These are phyloP conservation scores for Paragyromitra xinjiangensis DNA, from an alignment of 495 filamentous ascomycete species.

Conservation along the genomic window DNA sequence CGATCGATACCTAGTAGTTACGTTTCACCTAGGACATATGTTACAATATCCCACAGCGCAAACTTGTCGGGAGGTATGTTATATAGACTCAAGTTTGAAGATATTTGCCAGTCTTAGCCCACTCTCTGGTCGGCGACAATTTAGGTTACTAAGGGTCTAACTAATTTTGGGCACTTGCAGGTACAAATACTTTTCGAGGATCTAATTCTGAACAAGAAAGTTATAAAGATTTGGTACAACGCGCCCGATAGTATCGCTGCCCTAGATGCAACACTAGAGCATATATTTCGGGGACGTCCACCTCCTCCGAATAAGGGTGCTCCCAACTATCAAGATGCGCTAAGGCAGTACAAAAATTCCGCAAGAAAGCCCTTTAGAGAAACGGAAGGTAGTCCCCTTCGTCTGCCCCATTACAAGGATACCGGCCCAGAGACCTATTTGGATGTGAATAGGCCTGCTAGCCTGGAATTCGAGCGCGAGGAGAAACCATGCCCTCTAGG, in stretches of 20 bases:
- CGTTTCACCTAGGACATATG: conserved; percentile 49
- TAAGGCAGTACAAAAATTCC: conserved; percentile 19
- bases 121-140: background rate
- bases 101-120: background rate
- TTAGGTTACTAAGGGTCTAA: background rate
- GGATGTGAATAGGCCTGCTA: conserved; percentile 32
- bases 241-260: conserved; percentile 37
- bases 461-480: conserved; percentile 26
- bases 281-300: conserved; percentile 38
- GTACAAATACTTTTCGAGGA: conserved; percentile 20
- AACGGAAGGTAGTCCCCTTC: conserved; percentile 3
- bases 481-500: conserved; percentile 29
- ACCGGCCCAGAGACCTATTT: conserved; percentile 36
- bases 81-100: background rate
- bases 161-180: conserved; percentile 2
- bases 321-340: background rate
- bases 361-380: conserved; percentile 38
- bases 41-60: conserved; percentile 23
- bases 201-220: conserved; percentile 28
- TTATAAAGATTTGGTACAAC: conserved; percentile 38
- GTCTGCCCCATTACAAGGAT: conserved; percentile 44
- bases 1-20: conserved; percentile 45
- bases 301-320: background rate
- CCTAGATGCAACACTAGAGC: conserved; percentile 46
- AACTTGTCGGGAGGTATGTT: conserved; percentile 34